These are phyloP conservation scores for Kurtzmaniella natalensis DNA, from an alignment of 1,139 yeast genomes.

Conservation along the genomic window DNA sequence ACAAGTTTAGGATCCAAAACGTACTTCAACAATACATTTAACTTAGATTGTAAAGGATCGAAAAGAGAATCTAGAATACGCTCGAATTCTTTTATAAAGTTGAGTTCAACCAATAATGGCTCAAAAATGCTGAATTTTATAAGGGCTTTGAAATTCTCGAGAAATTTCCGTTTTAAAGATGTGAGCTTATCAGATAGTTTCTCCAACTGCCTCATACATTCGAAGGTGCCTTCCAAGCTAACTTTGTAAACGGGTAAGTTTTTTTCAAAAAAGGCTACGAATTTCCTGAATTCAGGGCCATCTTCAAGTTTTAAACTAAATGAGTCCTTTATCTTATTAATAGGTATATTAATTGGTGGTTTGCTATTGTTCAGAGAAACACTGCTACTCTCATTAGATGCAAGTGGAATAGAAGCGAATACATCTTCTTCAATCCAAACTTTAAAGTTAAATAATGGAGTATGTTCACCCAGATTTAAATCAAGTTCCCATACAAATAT, in stretches of 20 bases:
- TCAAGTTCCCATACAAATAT: conserved; percentile 29
- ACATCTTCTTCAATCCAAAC: conserved; percentile 24
- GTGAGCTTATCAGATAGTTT: conserved; percentile 16
- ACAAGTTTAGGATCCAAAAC: conserved; percentile 28
- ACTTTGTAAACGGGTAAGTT: conserved; percentile 46
- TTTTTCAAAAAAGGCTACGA: conserved; percentile 51
- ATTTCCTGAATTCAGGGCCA: conserved; percentile 70
- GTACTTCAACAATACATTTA: conserved; percentile 26
- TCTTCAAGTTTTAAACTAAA: conserved; percentile 50
- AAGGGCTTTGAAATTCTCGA: conserved; percentile 20
- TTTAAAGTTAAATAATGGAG: conserved; percentile 23
- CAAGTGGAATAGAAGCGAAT: not conserved
- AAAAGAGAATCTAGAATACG: conserved; percentile 19
- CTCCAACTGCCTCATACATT: conserved; percentile 32
- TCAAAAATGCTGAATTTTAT: conserved; percentile 18
- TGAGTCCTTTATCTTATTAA: conserved; percentile 19
- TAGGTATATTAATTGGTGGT: conserved; percentile 2
- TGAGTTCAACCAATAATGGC: conserved; percentile 18
- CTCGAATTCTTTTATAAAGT: conserved; percentile 21
- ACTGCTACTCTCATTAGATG: not conserved
- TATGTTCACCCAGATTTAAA: conserved; percentile 10
- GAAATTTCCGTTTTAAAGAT: conserved; percentile 17
- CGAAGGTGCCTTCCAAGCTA: conserved; percentile 29
- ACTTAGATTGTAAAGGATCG: conserved; percentile 30
- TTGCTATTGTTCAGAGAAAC: no score